A percentile compares a stretch with the other conserved stretches of the same genome.
Evolutionary conservation across 495 filamentous ascomycete genomes (phyloP).

Genomic region (Neurospora pannonica): DNA sequence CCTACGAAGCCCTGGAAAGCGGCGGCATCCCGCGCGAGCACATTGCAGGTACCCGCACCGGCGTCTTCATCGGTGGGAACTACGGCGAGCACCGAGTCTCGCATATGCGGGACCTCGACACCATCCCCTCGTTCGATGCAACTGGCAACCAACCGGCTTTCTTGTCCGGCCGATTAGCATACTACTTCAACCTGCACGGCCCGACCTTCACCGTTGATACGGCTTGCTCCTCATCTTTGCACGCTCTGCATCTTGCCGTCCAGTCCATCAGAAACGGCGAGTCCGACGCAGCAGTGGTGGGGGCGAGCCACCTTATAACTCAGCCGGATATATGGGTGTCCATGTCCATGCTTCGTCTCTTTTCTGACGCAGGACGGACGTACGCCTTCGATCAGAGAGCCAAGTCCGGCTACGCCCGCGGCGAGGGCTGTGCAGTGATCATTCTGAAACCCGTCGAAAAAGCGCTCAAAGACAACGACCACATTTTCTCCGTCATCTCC

Average conservation of each 20-base stretch:
- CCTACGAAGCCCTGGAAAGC: slow-evolving; percentile 40
- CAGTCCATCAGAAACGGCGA: slow-evolving; percentile 58
- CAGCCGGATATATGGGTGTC: slow-evolving; percentile 35
- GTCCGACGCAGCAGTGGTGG: slow-evolving; percentile 36
- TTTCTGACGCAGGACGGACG: slow-evolving; percentile 28
- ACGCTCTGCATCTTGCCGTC: slow-evolving; percentile 60
- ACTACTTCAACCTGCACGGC: slow-evolving; percentile 45
- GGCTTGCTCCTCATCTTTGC: slow-evolving; percentile 69
- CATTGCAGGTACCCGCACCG: slow-evolving; percentile 34
- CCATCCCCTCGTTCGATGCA: slow-evolving; percentile 29
- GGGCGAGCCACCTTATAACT: slow-evolving; percentile 33
- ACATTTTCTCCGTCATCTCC: slow-evolving; percentile 46
- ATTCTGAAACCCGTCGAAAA: slow-evolving; percentile 45
- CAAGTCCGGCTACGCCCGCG: slow-evolving; percentile 35
- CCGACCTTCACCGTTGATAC: slow-evolving; percentile 68
- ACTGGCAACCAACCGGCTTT: slow-evolving; percentile 38
- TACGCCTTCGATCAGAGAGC: slow-evolving; percentile 34
- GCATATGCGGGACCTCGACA: slow-evolving; percentile 31
- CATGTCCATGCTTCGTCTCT: slow-evolving; percentile 25
- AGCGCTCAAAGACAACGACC: slow-evolving; percentile 44
- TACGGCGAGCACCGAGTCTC: slow-evolving; percentile 28
- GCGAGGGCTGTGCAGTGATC: slow-evolving; percentile 32
- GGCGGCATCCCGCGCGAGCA: slow-evolving; percentile 38
- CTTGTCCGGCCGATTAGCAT: slow-evolving; percentile 46
- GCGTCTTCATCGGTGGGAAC: slow-evolving; percentile 36